These are phyloP conservation scores for Monosporascus sp. DNA, from an alignment of 2,329 filamentous ascomycete species.

Conservation along the genomic window DNA sequence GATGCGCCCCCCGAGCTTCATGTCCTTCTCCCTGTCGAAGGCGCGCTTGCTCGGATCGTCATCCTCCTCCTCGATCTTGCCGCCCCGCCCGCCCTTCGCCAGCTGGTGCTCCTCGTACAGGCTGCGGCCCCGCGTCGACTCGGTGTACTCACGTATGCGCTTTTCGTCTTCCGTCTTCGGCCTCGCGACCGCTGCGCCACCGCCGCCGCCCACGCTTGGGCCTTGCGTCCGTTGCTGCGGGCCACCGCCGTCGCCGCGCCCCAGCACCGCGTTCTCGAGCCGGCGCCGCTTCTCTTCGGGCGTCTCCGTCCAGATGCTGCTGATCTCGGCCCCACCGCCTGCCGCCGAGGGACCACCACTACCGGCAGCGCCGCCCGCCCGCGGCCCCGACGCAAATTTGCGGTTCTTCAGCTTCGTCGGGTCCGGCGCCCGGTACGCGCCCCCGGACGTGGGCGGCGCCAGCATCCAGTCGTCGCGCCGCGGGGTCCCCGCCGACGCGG, in stretches of 20 bases:
- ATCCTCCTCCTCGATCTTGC: conserved; percentile 54
- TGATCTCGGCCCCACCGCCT: conserved; percentile 42
- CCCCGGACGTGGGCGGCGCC: conserved; percentile 54
- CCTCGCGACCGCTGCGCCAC: conserved; percentile 28
- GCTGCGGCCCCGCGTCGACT: conserved; percentile 51
- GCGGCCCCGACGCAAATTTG: conserved; percentile 68
- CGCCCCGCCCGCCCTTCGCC: conserved; percentile 23
- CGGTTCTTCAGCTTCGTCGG: conserved; percentile 77
- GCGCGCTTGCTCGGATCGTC: conserved; percentile 87
- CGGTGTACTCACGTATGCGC: conserved; percentile 43
- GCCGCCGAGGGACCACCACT: conserved; percentile 17
- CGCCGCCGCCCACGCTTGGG: conserved; percentile 13
- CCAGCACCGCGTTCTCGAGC: conserved; percentile 76
- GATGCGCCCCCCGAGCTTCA: conserved; percentile 69
- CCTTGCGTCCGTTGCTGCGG: conserved; percentile 38
- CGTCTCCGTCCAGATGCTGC: conserved; percentile 84
- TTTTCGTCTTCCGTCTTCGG: conserved; percentile 26
- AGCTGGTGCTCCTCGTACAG: conserved; percentile 55
- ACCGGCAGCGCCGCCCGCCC: conserved; percentile 25
- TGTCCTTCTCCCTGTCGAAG: conserved; percentile 93
- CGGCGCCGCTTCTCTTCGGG: conserved; percentile 80
- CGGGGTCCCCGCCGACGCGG: conserved; percentile 36
- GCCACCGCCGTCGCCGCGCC: conserved; percentile 48
- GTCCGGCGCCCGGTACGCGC: conserved; percentile 60
- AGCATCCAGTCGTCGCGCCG: conserved; percentile 86